A percentile compares a stretch with the other conserved stretches of the same genome.
phyloP scores from a whole-genome alignment of 164 flowering plant species.

The Paratinospora sagittata region DNA sequence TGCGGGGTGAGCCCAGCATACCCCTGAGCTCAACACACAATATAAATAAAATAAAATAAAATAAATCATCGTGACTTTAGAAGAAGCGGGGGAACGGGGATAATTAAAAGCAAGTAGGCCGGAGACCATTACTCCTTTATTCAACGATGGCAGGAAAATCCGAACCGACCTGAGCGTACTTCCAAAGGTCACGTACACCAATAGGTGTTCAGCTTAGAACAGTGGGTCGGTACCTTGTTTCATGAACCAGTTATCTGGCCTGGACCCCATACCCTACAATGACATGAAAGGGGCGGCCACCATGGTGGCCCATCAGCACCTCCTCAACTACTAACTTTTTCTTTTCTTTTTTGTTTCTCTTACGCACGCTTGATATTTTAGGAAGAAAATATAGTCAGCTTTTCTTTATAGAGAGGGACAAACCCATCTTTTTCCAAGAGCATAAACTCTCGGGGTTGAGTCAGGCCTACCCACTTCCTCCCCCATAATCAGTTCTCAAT shows the following conservation, averaged over 20 bases:
- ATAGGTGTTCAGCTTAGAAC: neutral
- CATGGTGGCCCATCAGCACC: neutral
- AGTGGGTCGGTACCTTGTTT: neutral
- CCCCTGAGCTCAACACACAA: too few relatives aligned
- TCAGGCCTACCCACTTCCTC: neutral
- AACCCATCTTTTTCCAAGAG: neutral
- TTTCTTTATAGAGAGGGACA: neutral
- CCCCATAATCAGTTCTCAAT: too few relatives aligned
- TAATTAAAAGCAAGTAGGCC: neutral
- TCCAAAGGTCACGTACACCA: neutral
- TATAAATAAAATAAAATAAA: too few relatives aligned
- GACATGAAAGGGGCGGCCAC: neutral
- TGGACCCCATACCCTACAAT: neutral
- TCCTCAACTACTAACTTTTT: neutral
- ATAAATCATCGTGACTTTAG: neutral
- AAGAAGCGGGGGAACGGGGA: neutral
- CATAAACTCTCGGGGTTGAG: neutral
- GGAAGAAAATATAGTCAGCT: neutral
- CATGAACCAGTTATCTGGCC: neutral
- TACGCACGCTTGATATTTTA: neutral
- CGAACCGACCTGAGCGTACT: neutral
- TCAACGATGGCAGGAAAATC: neutral
- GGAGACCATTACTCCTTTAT: neutral
- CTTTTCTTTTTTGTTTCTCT: neutral
- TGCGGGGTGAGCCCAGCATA: too few relatives aligned